Evolutionary conservation across 441 rosid species (phyloP), one percentile per base, ranked within the genome.

Genomic region (Euphorbia neoarborescens): DNA sequence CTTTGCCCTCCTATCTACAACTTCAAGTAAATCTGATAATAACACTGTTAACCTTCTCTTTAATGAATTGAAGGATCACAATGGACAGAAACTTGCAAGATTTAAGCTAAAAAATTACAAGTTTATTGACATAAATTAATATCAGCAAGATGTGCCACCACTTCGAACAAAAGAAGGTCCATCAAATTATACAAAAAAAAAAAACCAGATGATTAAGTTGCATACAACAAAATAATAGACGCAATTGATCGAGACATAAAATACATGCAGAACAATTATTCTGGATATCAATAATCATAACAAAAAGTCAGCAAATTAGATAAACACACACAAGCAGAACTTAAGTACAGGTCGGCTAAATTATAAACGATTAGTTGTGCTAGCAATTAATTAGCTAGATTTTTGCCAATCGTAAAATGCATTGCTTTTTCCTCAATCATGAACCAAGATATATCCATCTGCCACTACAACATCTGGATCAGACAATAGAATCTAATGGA

Each of bases 1-100:
- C 88, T 95, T 95, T 32, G 99, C 99, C 74, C 94, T 81, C 72
- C 97, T 91, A 81, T 95, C 99, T 66, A 95, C 97, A 73, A 88
- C 96, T 88, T 92, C 97, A 72, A 95, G 86, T 69, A 95, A 84
- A 89, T 89, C 99, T 95, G 79, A 62, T 65, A 37, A 79, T 17
- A 38, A 51, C 7, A 62, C 34, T 15, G 61, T 35, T 9, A 15
- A 22, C 63, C 8, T 28, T 57, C 14, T 32, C 66, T 24, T 53
- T 20, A 20, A 38, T 44, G 46, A 38, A 28, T 28, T 3, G 57
- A 65, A 35, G 40, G 22, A 64, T 37, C 17, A 19, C 27, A 70
- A 34, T 9, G 8, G 48, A 32, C 25, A 38, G 25, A 44, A 50
- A n/a, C 20, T 40, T 5, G 34, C 40, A 28, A 58, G 17, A 15